Evolutionary conservation across 2,329 filamentous ascomycete species (phyloP).

Genomic region (Exophiala xenobiotica): DNA sequence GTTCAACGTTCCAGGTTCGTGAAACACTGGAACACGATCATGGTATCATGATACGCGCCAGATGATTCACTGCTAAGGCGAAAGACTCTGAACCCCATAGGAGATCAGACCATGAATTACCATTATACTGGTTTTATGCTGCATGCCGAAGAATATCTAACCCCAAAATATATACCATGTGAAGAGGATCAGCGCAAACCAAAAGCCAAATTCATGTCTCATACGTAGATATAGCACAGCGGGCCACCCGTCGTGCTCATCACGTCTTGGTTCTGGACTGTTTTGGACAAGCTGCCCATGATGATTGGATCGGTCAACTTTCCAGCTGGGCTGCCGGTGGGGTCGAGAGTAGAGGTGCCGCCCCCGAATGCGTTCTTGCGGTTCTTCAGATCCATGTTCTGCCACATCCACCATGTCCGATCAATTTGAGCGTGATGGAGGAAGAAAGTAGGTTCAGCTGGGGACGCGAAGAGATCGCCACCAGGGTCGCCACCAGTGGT

Average conservation of each 20-base stretch:
- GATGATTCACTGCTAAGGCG: too few relatives aligned
- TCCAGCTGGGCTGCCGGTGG: slow-evolving; percentile 18
- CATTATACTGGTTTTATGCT: too few relatives aligned
- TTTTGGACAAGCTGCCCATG: slow-evolving; percentile 12
- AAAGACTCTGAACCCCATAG: too few relatives aligned
- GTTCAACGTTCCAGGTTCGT: too few relatives aligned
- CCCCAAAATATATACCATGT: not conserved
- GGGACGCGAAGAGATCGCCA: slow-evolving; percentile 24
- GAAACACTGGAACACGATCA: too few relatives aligned
- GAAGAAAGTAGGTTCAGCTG: slow-evolving; percentile 25
- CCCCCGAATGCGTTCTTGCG: slow-evolving; percentile 18
- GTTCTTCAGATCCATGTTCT: slow-evolving; percentile 23
- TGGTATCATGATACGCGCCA: too few relatives aligned
- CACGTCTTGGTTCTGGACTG: slow-evolving; percentile 19
- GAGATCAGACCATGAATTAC: too few relatives aligned
- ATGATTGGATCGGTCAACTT: slow-evolving; percentile 23
- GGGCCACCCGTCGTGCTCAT: slow-evolving; percentile 27
- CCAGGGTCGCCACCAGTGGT: slow-evolving; percentile 27
- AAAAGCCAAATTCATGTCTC: too few relatives aligned
- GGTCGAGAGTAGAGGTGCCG: slow-evolving; percentile 22
- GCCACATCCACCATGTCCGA: slow-evolving; percentile 26
- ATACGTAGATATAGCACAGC: slow-evolving; percentile 29
- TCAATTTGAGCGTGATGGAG: slow-evolving; percentile 27
- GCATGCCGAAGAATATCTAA: too few relatives aligned
- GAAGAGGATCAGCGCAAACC: too few relatives aligned